Base-by-base conservation (phyloP, 2,329 filamentous ascomycete genomes). In the Bipolaris gigantea region DNA sequence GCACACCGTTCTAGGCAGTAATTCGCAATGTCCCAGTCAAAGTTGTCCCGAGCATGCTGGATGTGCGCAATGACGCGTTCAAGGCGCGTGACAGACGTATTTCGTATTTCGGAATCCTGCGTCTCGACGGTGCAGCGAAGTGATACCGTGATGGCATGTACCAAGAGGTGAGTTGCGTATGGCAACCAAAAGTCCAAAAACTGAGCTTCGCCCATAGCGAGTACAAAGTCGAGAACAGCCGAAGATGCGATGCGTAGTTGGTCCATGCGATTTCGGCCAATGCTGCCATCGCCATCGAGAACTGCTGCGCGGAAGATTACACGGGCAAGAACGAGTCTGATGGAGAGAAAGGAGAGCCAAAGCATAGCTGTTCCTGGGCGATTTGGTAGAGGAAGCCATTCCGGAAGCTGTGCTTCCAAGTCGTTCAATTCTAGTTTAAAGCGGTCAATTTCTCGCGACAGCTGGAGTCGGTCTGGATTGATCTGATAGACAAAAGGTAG, bases 11-110 rank as follows among this genome's bases (percentile, higher is more conserved):
- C 79, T 3, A 83, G 67, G 40, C 79, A 82, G 67, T 82, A 82
- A 44, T 80, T 78, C 7, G 81, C 81, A 8, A 83, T 75, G 57
- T 84, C 81, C 81, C 81, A 84, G 45, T 80, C 77, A 60, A 81
- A 78, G 46, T 81, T 77, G 27, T 78, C 77, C 13, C 76, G 73
- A 19, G 79, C 78, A 42, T 75, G 72, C 36, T 78, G 77, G 7
- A 83, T 75, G 30, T 79, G 76, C 7, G 75, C 72, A 34, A 80
- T 77, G 38, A 82, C 73, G 2, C 73, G 75, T 53, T 81, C 75
- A 2, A 82, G 78, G 23, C 79, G 78, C 6, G 72, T 53, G 43
- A 82, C 74, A 47, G 77, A 80, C 3, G 76, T 73, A 8, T 75
- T 75, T 9, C 79, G 76, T 15, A 79, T 73, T 19, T 77, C 74